Base-by-base conservation (phyloP, 441 rosid species). In the Corymbia calophylla region DNA sequence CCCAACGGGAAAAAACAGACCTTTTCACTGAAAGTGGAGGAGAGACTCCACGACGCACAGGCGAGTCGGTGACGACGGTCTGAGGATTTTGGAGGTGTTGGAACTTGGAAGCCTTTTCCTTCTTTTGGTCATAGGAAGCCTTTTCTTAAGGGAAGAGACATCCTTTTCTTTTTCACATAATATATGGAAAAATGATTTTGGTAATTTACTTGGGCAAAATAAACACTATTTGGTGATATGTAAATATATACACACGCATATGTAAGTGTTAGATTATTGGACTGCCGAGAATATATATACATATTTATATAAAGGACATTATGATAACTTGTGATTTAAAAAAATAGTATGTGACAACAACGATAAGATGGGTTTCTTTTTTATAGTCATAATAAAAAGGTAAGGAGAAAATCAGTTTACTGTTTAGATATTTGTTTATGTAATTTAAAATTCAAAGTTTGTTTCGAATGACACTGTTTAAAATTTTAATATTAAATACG, bases 381-480 rank as follows among this genome's bases (percentile, higher is more conserved):
- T 29, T 29, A 3, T n/a, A 13, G 68, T 62, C 68, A 29, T 66
- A 4, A 31, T 0, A 4, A 9, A 66, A 39, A 39, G 44, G 44
- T 39, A 39, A 39, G 39, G 39, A 35, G 44, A 39, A 39, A 66
- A 66, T 66, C 18, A 4, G 6, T 7, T 66, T 16, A 31, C 23
- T 31, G 0, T 66, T 31, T 31, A 31, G 77, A 66, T 31, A 31
- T 8, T 17, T 66, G 8, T 68, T 68, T 66, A 32, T 32, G 14
- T 19, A 68, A 32, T 68, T 6, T 18, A 32, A 68, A 13, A n/a
- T 64, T 64, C 70, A 64, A 64, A 64, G n/a, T 7, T 7, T n/a
- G 73, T 64, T n/a, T 64, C 0, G 2, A 68, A 8, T 68, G 39
- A 68, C 47, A 9, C 0, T 0, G 0, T 68, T 18, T 32, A 17